Evolutionary conservation across 2,329 filamentous ascomycete genomes (phyloP), one percentile per base, ranked within the genome.

Genomic region (Trichoderma pleuroti): DNA sequence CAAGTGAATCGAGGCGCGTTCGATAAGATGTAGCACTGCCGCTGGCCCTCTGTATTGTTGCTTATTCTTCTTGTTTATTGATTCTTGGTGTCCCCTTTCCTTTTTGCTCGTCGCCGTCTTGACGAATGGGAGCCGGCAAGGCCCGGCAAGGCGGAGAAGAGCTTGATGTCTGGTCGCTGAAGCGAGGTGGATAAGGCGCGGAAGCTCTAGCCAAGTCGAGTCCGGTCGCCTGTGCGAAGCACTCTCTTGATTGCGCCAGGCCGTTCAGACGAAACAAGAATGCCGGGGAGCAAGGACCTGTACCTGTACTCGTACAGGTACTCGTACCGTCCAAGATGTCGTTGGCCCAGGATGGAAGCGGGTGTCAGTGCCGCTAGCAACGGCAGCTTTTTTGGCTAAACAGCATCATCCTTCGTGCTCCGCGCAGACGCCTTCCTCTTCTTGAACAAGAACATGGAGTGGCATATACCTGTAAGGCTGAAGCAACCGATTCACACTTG

Each of bases 1-100:
- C 59, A 70, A 24, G 42, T 70, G 30, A 70, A 63, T 70, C 67
- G 57, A 70, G 67, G 67, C 57, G 59, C 36, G 18, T 32, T 30
- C 67, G 67, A 70, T 70, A 63, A 63, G 59, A 70, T 63, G 59
- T 21, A 52, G 49, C 66, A 39, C 63, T 57, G 52, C 63, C 63
- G 49, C 30, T 57, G 11, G 34, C 16, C 16, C 21, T 61, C 52
- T 60, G 12, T 28, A 14, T 62, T 39, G n/a, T n/a, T 39, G 36
- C 32, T 24, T n/a, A 34, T 34, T 66, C 18, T 52, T n/a, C 32
- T 16, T 9, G 10, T 16, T 54, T n/a, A n/a, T n/a, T n/a, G n/a
- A n/a, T n/a, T n/a, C n/a, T n/a, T n/a, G n/a, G n/a, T n/a, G n/a
- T n/a, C n/a, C n/a, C n/a, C n/a, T n/a, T n/a, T 54, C 3, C 52